Conservation (phyloP, 495 filamentous ascomycete genomes). For the Ramalina peruviana region DNA sequence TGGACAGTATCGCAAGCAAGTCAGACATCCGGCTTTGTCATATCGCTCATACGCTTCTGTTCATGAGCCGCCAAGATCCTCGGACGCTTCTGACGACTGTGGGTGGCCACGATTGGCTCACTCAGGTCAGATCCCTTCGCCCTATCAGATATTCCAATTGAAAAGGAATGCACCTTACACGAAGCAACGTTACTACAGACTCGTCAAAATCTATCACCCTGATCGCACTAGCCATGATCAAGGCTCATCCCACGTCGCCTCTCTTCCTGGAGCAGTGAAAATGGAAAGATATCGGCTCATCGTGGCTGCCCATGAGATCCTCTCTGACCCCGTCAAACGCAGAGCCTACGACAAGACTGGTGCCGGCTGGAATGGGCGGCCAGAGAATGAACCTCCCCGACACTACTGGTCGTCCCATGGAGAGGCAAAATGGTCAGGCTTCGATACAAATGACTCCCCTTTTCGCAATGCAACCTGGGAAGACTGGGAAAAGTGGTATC, state of each 20-base stretch:
- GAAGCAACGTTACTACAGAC: conserved; percentile 70
- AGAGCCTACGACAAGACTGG: conserved; percentile 72
- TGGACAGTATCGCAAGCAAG: not conserved
- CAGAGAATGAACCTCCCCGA: conserved; percentile 16
- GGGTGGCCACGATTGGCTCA: conserved; percentile 22
- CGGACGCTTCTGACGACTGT: not conserved
- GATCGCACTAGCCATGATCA: conserved; percentile 48
- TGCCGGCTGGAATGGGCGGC: conserved; percentile 55
- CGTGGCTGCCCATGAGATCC: conserved; percentile 73
- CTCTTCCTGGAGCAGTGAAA: conserved; percentile 35
- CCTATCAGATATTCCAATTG: conserved; percentile 76
- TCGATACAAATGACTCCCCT: conserved; percentile 33
- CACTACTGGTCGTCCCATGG: conserved; percentile 21
- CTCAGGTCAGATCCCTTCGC: conserved; percentile 45
- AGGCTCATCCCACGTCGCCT: conserved; percentile 30
- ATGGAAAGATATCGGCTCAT: conserved; percentile 80
- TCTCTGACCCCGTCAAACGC: conserved; percentile 69
- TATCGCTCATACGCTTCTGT: conserved; percentile 4
- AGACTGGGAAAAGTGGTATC: conserved; percentile 88
- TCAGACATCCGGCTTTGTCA: not conserved
- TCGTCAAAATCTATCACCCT: conserved; percentile 93
- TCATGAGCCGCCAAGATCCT: not conserved
- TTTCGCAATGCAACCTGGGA: conserved; percentile 91
- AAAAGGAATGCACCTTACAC: conserved; percentile 52
- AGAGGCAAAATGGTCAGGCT: conserved; percentile 16